Evolutionary conservation across 306 rosid genomes (phyloP).

Genomic region (Geum urbanum): DNA sequence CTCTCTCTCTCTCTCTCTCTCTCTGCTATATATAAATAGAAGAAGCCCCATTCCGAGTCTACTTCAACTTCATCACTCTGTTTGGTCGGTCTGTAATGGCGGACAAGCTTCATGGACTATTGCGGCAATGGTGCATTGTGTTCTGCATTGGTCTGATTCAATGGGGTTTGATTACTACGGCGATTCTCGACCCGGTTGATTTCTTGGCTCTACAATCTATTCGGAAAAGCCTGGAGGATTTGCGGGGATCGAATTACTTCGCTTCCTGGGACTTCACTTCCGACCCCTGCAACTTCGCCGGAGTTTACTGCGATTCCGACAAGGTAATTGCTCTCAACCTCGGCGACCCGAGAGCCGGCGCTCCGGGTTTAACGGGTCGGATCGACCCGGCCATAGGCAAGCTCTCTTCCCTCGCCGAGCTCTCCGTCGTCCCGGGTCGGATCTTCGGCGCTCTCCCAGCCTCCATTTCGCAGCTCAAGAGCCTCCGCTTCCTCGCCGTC

Average conservation of each 20-base stretch:
- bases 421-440: constrained; percentile 84
- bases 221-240: constrained; percentile 59
- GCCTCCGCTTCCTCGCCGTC: constrained; percentile 75
- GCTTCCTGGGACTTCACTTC: constrained; percentile 95
- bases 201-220: constrained; percentile 86
- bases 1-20: background rate
- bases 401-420: constrained; percentile 71
- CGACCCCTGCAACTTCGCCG: constrained; percentile 86
- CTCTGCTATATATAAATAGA: constrained; percentile 33
- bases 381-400: constrained; percentile 68
- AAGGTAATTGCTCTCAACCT: constrained; percentile 84
- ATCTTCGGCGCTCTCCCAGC: constrained; percentile 64
- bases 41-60: background rate
- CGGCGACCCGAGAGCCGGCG: constrained; percentile 85
- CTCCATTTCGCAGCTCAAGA: constrained; percentile 45
- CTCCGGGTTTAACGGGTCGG: constrained; percentile 79
- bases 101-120: constrained; percentile 11
- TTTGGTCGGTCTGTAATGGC: constrained; percentile 41
- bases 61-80: background rate
- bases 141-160: constrained; percentile 33
- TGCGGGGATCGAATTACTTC: constrained; percentile 81
- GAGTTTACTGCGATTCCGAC: constrained; percentile 78
- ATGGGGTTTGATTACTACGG: constrained; percentile 19
- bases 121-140: constrained; percentile 14
- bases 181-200: constrained; percentile 85